Conservation (phyloP, 208 protist species). For the Paratrypanosoma confusum region DNA sequence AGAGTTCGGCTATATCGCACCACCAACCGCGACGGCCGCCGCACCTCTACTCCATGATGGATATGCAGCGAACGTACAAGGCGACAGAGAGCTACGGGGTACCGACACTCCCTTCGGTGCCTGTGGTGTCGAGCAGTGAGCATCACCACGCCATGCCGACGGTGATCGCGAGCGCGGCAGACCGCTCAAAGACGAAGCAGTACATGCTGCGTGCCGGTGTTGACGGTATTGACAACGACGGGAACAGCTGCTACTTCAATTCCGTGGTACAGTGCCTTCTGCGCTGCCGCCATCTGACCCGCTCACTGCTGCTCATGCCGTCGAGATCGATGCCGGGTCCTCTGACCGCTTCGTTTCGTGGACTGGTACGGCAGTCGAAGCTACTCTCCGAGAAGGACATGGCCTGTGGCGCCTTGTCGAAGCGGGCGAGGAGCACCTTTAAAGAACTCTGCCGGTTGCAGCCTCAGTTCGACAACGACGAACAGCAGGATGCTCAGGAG, state of each 20-base stretch:
- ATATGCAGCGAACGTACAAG: slow-evolving; percentile 21
- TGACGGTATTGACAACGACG: slow-evolving; percentile 77
- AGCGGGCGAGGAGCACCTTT: slow-evolving; percentile 26
- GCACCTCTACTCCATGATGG: slow-evolving; percentile 6
- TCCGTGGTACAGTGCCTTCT: slow-evolving; percentile 91
- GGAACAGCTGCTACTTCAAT: slow-evolving; percentile 96
- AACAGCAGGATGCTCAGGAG: slow-evolving; percentile 87
- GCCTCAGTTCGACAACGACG: slow-evolving; percentile 53
- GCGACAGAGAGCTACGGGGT: slow-evolving; percentile 7
- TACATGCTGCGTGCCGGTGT: slow-evolving; percentile 34
- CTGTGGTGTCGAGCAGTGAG: no score
- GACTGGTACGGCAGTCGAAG: slow-evolving; percentile 34
- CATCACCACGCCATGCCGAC: no score
- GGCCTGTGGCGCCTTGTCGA: slow-evolving; percentile 28
- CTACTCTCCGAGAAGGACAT: slow-evolving; percentile 43
- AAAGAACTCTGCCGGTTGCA: slow-evolving; percentile 31
- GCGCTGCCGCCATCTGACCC: slow-evolving; percentile 48
- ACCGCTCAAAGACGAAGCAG: not conserved
- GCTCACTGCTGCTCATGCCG: slow-evolving; percentile 16
- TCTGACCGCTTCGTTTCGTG: slow-evolving; percentile 28
- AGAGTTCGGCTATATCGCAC: slow-evolving; percentile 7
- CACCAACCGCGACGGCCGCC: slow-evolving; percentile 19
- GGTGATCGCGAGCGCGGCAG: not conserved
- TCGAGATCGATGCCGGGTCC: slow-evolving; percentile 19
- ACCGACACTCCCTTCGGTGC: not conserved